Percentiles rank a stretch among this genome's conserved stretches.
These are phyloP conservation scores for Acephala macrosclerotiorum DNA, from an alignment of 2,329 filamentous ascomycete species.

Conservation along the genomic window DNA sequence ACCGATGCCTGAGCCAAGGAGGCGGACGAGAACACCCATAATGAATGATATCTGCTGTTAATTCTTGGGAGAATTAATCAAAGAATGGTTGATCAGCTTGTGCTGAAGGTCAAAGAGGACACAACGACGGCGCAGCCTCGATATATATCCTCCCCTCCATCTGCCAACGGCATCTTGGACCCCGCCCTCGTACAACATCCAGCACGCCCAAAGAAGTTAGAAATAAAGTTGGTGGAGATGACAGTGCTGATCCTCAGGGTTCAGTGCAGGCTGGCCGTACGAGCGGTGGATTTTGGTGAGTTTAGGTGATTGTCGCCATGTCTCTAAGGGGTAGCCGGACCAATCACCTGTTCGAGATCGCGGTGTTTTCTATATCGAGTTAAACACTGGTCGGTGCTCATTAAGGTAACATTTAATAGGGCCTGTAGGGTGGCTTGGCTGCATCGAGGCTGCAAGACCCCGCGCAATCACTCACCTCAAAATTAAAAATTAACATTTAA, in stretches of 20 bases:
- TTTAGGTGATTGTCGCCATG: too few relatives aligned
- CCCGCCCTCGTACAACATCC: not conserved
- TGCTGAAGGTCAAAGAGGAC: not conserved
- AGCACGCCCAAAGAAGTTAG: not conserved
- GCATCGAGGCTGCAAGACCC: not conserved
- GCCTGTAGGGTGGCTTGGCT: slow-evolving; percentile 3
- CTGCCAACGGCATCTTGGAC: not conserved
- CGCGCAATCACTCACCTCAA: too few relatives aligned
- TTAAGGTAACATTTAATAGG: too few relatives aligned
- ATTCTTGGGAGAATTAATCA: not conserved
- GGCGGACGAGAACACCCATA: slow-evolving; percentile 36
- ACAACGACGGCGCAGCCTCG: not conserved
- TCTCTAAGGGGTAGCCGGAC: too few relatives aligned
- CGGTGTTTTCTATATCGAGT: too few relatives aligned
- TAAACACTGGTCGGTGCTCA: too few relatives aligned
- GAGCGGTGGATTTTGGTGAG: not conserved
- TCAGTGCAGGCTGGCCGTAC: not conserved
- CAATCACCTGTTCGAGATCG: too few relatives aligned
- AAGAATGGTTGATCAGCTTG: not conserved
- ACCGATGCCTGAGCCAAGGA: slow-evolving; percentile 39
- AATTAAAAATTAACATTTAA: too few relatives aligned
- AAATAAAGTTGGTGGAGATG: not conserved
- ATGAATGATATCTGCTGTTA: not conserved
- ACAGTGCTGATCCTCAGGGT: not conserved
- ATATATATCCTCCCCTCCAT: not conserved